Evolutionary conservation across 1,284 basidiomycete species (phyloP), one percentile per base, ranked within the genome.

Genomic region (Microbotryum intermedium): DNA sequence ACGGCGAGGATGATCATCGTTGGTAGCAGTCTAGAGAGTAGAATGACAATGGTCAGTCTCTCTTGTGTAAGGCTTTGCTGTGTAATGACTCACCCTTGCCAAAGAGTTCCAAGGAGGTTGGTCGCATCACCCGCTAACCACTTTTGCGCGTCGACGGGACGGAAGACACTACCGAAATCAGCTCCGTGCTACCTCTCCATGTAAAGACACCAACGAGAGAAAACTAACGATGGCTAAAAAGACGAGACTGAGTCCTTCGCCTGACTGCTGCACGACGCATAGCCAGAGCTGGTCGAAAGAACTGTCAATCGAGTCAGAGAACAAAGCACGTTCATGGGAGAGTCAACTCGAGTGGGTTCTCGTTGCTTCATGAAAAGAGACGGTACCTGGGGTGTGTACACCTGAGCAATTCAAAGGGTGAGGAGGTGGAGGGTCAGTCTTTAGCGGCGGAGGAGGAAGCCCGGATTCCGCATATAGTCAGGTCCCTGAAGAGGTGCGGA

Each of bases 71-170:
- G 4, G 1, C 34, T 3, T 18, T 16, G 16, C 10, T 18, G 34
- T 39, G 34, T 16, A 16, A 11, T 16, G 16, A 39, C 34, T 39
- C 13, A 39, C 3, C 58, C 61, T 59, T 71, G 71, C 59, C 62
- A 63, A 29, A 69, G 18, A 10, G 71, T 66, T 2, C 71, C 70
- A 6, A 71, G 52, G 2, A 71, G 50, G 56, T 70, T 69, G 13
- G 68, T 68, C 26, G 68, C 23, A 53, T 72, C 71, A 23, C 70
- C 71, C 0, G 65, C 61, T 25, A 72, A 62, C 70, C 70, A 72
- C 68, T 69, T 55, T 20, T 21, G 0, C 0, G 18, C 16, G 49
- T 4, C 4, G 39, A 23, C 4, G 25, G 7, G 26, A 50, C 47
- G 39, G 20, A 18, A 46, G 42, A 26, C 8, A 7, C n/a, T 21